These are phyloP conservation scores for Xylaria intraflava DNA, from an alignment of 495 filamentous ascomycete species.

Conservation along the genomic window DNA sequence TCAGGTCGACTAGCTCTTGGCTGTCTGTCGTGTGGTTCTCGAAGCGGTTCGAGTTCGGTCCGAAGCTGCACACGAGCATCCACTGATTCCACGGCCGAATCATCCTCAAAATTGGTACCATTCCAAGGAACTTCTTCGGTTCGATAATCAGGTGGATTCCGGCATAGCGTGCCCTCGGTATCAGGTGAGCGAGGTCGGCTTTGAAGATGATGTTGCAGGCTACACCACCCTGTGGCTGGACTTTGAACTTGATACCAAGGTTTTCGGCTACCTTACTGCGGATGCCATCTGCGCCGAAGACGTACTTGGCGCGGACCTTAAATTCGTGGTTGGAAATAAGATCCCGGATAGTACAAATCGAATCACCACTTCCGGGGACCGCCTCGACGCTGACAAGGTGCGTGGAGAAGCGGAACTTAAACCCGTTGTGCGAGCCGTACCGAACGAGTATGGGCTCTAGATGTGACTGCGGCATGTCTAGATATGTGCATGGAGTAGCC, in stretches of 20 bases:
- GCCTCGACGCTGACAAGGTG: constrained; percentile 26
- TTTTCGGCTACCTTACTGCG: constrained; percentile 39
- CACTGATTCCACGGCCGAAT: constrained; percentile 53
- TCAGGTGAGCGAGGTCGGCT: constrained; percentile 40
- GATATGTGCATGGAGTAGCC: constrained; percentile 28
- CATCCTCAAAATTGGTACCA: constrained; percentile 41
- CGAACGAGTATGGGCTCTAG: constrained; percentile 40
- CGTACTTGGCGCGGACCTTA: constrained; percentile 41
- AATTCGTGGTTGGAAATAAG: constrained; percentile 34
- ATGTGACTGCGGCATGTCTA: constrained; percentile 42
- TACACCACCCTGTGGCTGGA: constrained; percentile 37
- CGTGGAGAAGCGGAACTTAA: constrained; percentile 36
- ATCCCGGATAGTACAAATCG: constrained; percentile 37
- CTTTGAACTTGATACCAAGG: constrained; percentile 34
- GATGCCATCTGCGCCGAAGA: constrained; percentile 51
- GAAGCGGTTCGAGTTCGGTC: constrained; percentile 26
- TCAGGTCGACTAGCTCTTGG: constrained; percentile 35
- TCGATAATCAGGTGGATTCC: constrained; percentile 50
- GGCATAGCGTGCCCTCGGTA: constrained; percentile 36
- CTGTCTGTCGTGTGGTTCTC: constrained; percentile 22
- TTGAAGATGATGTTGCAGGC: constrained; percentile 46
- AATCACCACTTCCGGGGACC: constrained; percentile 13
- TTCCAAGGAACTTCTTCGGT: constrained; percentile 40
- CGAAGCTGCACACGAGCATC: constrained; percentile 47
- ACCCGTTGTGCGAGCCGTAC: constrained; percentile 32